Conservation (phyloP, 1,284 basidiomycete genomes). For the Malassezia slooffiae region DNA sequence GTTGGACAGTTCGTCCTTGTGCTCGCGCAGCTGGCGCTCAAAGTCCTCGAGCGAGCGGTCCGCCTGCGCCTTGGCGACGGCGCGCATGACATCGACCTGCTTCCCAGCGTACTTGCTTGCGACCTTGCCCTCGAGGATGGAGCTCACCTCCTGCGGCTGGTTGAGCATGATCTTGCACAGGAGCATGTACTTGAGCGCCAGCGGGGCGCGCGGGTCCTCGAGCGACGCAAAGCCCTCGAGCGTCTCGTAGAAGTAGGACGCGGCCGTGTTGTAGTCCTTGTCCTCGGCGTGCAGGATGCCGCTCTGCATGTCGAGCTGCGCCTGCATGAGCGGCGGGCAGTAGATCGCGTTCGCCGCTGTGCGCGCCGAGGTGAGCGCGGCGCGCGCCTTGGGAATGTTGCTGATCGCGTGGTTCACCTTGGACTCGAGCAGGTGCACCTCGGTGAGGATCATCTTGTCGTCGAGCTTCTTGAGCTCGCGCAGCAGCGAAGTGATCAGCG, state of each 20-base stretch:
- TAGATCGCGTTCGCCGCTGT: constrained; percentile 96
- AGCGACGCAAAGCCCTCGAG: constrained; percentile 72
- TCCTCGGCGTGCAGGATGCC: constrained; percentile 90
- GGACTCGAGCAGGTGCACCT: constrained; percentile 87
- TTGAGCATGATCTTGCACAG: constrained; percentile 97
- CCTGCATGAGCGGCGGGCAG: constrained; percentile 85
- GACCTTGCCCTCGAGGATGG: constrained; percentile 73
- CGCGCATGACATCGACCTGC: constrained; percentile 89
- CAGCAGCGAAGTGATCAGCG: constrained; percentile 71
- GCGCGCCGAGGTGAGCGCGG: constrained; percentile 77
- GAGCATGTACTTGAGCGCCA: constrained; percentile 91
- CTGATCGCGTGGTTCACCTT: constrained; percentile 78
- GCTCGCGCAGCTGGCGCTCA: constrained; percentile 73
- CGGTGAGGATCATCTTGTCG: constrained; percentile 95
- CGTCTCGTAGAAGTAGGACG: constrained; percentile 95
- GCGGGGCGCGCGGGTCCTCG: constrained; percentile 56
- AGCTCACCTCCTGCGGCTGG: constrained; percentile 78
- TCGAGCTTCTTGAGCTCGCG: constrained; percentile 84
- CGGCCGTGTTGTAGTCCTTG: constrained; percentile 90
- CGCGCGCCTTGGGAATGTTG: constrained; percentile 91
- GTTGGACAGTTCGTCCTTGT: constrained; percentile 77
- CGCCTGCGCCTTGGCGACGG: constrained; percentile 83
- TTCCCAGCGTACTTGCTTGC: constrained; percentile 66
- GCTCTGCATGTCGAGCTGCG: constrained; percentile 79
- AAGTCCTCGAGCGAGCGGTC: constrained; percentile 79